phyloP scores from a whole-genome alignment of 2,329 filamentous ascomycete species.

The Ilyonectria destructans region DNA sequence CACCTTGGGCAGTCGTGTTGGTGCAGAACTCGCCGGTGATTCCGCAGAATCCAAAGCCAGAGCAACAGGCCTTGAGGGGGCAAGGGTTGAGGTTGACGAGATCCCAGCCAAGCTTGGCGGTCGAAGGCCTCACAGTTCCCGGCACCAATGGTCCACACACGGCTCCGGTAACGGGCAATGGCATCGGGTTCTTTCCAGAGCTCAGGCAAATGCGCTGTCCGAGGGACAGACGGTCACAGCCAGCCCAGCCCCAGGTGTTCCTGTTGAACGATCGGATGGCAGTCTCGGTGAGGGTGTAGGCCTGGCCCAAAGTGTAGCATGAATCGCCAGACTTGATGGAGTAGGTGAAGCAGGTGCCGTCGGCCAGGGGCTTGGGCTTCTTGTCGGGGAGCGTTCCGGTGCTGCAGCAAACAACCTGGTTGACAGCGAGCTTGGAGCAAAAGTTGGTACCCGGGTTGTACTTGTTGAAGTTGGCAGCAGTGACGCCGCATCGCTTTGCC shows the following conservation, averaged over 20 bases:
- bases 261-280: constrained; percentile 58
- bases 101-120: constrained; percentile 40
- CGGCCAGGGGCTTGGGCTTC: constrained; percentile 52
- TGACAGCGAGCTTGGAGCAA: constrained; percentile 53
- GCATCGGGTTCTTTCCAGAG: constrained; percentile 54
- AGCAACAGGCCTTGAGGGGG: constrained; percentile 61
- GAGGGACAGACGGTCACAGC: constrained; percentile 50
- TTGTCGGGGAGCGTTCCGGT: constrained; percentile 54
- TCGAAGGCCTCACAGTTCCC: constrained; percentile 38
- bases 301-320: constrained; percentile 52
- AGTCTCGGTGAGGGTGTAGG: constrained; percentile 54
- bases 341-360: constrained; percentile 57
- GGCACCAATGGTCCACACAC: constrained; percentile 55
- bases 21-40: constrained; percentile 62
- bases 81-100: constrained; percentile 63
- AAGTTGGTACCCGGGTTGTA: constrained; percentile 55
- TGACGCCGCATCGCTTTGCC: constrained; percentile 58
- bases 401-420: constrained; percentile 58
- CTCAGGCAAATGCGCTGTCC: constrained; percentile 55
- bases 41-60: constrained; percentile 63
- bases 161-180: constrained; percentile 49
- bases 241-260: constrained; percentile 58
- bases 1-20: constrained; percentile 48
- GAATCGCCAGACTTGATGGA: constrained; percentile 51
- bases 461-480: constrained; percentile 54